Percentiles rank a stretch among this genome's conserved stretches.
phyloP scores from a whole-genome alignment of 1,284 basidiomycete species.

The Pyrrhoderma lamaoense region DNA sequence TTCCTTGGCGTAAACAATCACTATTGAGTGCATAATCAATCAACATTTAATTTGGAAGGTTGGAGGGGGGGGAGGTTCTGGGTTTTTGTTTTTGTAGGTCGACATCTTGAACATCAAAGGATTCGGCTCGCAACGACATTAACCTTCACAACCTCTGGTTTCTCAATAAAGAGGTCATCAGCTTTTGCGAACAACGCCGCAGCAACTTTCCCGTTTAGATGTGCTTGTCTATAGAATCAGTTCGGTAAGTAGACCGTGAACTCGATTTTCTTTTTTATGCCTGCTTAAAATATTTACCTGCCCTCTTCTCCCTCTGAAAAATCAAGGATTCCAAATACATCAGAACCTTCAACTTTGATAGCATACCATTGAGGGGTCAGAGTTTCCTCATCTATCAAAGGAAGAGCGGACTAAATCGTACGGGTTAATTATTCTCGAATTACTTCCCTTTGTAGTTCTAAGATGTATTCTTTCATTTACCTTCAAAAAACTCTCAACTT shows the following conservation, averaged over 20 bases:
- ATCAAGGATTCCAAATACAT: conserved; percentile 34
- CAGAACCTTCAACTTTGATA: conserved; percentile 32
- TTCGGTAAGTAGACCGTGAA: not conserved
- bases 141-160: conserved; percentile 29
- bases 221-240: conserved; percentile 23
- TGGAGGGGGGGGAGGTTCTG: too few relatives aligned
- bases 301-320: conserved; percentile 32
- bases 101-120: too few relatives aligned
- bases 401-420: conserved; percentile 26
- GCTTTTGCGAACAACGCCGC: conserved; percentile 31
- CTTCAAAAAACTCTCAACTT: conserved; percentile 32
- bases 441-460: not conserved
- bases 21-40: too few relatives aligned
- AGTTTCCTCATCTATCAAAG: conserved; percentile 31
- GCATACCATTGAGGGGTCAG: conserved; percentile 35
- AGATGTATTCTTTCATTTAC: conserved; percentile 23
- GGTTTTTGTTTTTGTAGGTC: too few relatives aligned
- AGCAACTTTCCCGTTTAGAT: conserved; percentile 33
- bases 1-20: too few relatives aligned
- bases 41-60: too few relatives aligned
- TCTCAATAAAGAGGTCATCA: conserved; percentile 27
- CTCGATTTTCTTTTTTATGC: not conserved
- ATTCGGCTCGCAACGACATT: conserved; percentile 27
- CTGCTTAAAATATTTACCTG: conserved; percentile 16
- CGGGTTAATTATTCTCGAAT: too few relatives aligned